Evolutionary conservation across 2,329 filamentous ascomycete species (phyloP), one percentile per base, ranked within the genome.

Genomic region (Epichloe bromicola): DNA sequence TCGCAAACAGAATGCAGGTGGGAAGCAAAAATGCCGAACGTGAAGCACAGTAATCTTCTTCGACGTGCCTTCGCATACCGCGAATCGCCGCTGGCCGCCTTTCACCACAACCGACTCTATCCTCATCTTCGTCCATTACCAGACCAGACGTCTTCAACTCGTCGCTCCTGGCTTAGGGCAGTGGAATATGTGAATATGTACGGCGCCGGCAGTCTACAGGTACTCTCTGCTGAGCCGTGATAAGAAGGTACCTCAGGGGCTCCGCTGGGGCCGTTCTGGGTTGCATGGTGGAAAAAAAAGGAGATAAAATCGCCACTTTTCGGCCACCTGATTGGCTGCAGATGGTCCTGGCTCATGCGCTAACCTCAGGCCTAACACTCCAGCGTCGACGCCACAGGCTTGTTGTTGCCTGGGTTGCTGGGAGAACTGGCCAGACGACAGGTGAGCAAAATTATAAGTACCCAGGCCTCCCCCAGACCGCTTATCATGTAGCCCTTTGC

Each of bases 361-460:
- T 67, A 69, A 66, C 59, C 58, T 62, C 60, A 62, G 60, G 62
- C 64, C 64, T 64, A 65, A 62, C 61, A 63, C 64, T 59, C 63
- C 63, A 66, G 63, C 64, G 60, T 58, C 65, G 63, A 64, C 70
- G 68, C 70, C 69, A 72, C 70, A 65, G 61, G 63, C 61, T 64
- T 65, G 66, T 65, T 62, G 68, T 64, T 70, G 69, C 69, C 70
- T 71, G 60, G 70, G 68, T 70, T 68, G 69, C 70, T 71, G 61
- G 70, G 68, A 60, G 58, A 62, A 61, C 54, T 66, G 66, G 65
- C 62, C 63, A 59, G 64, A 61, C 59, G 59, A 60, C 61, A 61
- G 58, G 57, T 55, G 58, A 57, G 55, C 63, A 75, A 74, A 76
- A 76, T 72, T 78, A 78, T 78, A 78, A 78, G 69, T 69, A 75